These are phyloP conservation scores for Fusarium coicis DNA, from an alignment of 2,329 filamentous ascomycete species.

Conservation along the genomic window DNA sequence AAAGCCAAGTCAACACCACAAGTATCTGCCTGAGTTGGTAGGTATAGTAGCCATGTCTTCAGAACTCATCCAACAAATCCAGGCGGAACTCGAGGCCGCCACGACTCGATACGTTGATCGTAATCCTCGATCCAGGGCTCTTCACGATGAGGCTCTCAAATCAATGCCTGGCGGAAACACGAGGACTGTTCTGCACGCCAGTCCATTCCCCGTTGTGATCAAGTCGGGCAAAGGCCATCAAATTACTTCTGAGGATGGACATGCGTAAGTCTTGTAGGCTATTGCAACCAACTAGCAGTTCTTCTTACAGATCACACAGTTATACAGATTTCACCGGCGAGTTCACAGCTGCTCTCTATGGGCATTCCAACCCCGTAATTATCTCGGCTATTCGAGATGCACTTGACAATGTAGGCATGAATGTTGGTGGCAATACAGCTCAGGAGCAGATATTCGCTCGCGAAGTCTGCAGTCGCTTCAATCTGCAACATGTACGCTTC, in stretches of 20 bases:
- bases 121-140: constrained; percentile 52
- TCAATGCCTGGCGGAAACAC: constrained; percentile 60
- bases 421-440: constrained; percentile 62
- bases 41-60: constrained; percentile 22
- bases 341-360: constrained; percentile 73
- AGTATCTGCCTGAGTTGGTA: not conserved
- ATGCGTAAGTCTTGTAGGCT: constrained; percentile 42
- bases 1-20: not conserved
- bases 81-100: constrained; percentile 48
- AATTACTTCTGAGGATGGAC: constrained; percentile 55
- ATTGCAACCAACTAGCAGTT: too few relatives aligned
- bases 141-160: constrained; percentile 52
- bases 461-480: constrained; percentile 64
- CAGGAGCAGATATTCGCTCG: constrained; percentile 64
- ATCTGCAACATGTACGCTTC: constrained; percentile 67
- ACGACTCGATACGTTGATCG: constrained; percentile 48
- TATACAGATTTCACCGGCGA: constrained; percentile 72
- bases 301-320: constrained; percentile 34
- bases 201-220: constrained; percentile 57
- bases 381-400: constrained; percentile 58
- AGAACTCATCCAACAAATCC: constrained; percentile 33
- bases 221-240: constrained; percentile 50
- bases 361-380: constrained; percentile 70
- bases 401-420: constrained; percentile 61
- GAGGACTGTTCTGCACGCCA: constrained; percentile 55